Evolutionary conservation across 2,329 filamentous ascomycete genomes (phyloP), one percentile per base, ranked within the genome.

Genomic region (Xylariomycetidae sp.): DNA sequence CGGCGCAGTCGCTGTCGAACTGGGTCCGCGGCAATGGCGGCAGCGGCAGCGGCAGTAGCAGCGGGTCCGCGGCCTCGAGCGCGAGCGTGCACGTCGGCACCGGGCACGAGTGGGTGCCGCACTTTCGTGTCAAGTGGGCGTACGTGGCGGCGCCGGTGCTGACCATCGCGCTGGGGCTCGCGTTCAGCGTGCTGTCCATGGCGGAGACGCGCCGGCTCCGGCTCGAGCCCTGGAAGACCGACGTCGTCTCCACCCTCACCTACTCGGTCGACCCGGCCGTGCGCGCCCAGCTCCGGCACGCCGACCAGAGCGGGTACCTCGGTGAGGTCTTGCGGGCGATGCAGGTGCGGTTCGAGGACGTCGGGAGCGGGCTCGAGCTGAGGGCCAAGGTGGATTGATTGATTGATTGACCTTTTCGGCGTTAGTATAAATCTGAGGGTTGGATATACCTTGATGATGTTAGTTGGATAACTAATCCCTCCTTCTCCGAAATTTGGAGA

Each of bases 71-170:
- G n/a, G 20, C 8, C n/a, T n/a, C 8, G 20, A 8, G 8, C 20
- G n/a, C 8, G 8, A n/a, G n/a, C 8, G n/a, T n/a, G 3, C 18
- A 31, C 2, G 4, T 16, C 1, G 45, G 47, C 1, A 27, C 20
- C 2, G 37, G 28, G 5, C 16, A 40, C 8, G 43, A 48, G 11
- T 50, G 40, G 44, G 34, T 37, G 3, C 38, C 43, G 7, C 37
- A 41, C 13, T 46, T 45, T 16, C 25, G 34, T 3, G 40, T 53
- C 6, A 26, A 46, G 5, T 53, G 48, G 50, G 18, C 40, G 2
- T 51, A 45, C 17, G 37, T 48, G 26, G 33, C 40, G 10, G 38
- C 46, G 5, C 49, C 46, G 3, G 11, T 45, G 9, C 27, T 40
- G 2, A 31, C 36, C 10, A 27, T 42, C 2, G 10, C 30, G 16